These are phyloP conservation scores for Sporothrix brasiliensis DNA, from an alignment of 2,329 filamentous ascomycete genomes.

Conservation along the genomic window DNA sequence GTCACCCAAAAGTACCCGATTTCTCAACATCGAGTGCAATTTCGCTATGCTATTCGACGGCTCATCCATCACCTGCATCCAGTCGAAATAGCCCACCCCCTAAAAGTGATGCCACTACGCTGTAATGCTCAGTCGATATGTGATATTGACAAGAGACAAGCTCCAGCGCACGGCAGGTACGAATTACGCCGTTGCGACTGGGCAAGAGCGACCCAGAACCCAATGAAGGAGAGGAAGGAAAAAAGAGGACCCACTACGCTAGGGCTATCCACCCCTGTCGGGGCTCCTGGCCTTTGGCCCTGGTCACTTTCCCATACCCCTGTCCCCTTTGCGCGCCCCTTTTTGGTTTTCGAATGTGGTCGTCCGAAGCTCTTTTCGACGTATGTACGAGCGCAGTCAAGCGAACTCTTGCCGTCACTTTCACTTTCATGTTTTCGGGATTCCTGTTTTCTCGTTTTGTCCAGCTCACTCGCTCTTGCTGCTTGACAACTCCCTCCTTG, in stretches of 20 bases:
- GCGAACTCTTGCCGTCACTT: neutral
- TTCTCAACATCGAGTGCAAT: too few species aligned
- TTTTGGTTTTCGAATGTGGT: neutral
- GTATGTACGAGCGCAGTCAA: neutral
- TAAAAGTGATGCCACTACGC: neutral
- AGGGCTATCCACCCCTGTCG: conserved; percentile 18
- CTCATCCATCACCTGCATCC: neutral
- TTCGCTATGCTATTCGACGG: too few species aligned
- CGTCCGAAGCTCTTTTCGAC: too few species aligned
- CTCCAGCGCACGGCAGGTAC: too few species aligned
- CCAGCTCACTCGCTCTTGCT: neutral
- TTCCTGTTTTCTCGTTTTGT: neutral
- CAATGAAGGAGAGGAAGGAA: neutral
- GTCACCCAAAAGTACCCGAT: too few species aligned
- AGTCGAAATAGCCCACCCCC: neutral
- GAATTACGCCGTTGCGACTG: too few species aligned
- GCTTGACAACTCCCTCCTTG: too few species aligned
- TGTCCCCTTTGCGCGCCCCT: conserved; percentile 1
- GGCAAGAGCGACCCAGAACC: neutral
- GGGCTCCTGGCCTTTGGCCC: neutral
- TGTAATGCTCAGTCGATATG: too few species aligned
- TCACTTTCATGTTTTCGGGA: too few species aligned
- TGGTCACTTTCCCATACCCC: neutral
- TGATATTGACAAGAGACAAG: too few species aligned
- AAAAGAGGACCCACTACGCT: conserved; percentile 14